Evolutionary conservation across 1,139 yeast species (phyloP), one percentile per base, ranked within the genome.

Genomic region (Hemisphaericaspora xylofermentans): DNA sequence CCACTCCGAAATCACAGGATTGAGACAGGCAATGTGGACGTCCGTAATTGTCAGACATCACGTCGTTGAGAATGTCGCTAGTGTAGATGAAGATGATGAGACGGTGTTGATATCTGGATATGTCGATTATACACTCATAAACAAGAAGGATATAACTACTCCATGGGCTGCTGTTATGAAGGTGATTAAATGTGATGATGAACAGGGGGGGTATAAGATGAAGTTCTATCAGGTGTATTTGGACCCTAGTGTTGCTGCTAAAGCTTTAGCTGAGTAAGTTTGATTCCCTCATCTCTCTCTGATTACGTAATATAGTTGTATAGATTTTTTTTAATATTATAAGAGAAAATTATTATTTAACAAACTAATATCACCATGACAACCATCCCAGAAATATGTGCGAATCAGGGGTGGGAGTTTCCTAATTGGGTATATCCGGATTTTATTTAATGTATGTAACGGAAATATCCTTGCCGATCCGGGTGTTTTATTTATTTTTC

Each of bases 11-110:
- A 56, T 58, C 12, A 43, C 46, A 1, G 40, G 39, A 9, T 36
- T 55, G 38, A 47, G 63, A 39, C 47, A 50, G 25, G 51, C 44
- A 5, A 56, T 58, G 58, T 58, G 63, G 63, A 38, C 43, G 14
- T 43, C 47, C 19, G 60, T 58, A 8, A 46, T 52, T 4, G 36
- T 47, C 17, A 48, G 61, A 37, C 56, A 51, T 36, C 63, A 57
- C 34, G 55, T 54, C n/a, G 56, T 54, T 9, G 33, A 42, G 8
- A 47, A 54, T 35, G 57, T 58, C 15, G 55, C 53, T 22, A 40
- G 39, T 10, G 44, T 54, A 18, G 30, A 40, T 3, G 46, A 42
- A 18, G 31, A 27, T 3, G 46, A 42, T 19, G 31, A 24, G 12
- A 31, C 38, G 2, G 36, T 44, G 27, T 45, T 56, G 35, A 41